A percentile compares a stretch with the other conserved stretches of the same genome.
Evolutionary conservation across 2,329 filamentous ascomycete genomes (phyloP).

Genomic region (Tricladium varicosporioides): DNA sequence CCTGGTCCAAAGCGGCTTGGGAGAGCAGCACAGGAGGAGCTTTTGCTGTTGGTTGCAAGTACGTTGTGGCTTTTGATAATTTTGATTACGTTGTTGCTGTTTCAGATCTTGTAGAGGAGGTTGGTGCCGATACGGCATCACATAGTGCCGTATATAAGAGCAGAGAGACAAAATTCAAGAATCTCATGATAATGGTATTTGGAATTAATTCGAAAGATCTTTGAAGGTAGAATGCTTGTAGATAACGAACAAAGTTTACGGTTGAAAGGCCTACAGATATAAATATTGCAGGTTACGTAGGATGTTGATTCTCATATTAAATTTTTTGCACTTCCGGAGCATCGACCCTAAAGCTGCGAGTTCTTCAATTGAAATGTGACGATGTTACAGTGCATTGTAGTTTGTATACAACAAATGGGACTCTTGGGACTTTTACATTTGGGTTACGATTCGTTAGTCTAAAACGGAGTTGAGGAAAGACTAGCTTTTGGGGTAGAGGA

Average conservation of each 20-base stretch:
- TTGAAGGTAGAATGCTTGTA: not conserved
- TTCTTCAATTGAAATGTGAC: not conserved
- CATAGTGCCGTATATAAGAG: not conserved
- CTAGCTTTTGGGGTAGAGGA: no score
- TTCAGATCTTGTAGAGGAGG: not conserved
- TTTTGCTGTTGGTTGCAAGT: not conserved
- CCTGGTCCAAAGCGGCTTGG: slow-evolving; percentile 3
- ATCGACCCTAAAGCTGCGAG: not conserved
- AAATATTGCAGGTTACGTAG: not conserved
- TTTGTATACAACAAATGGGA: not conserved
- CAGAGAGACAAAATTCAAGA: not conserved
- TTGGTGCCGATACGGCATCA: not conserved
- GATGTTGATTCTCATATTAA: not conserved
- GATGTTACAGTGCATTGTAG: not conserved
- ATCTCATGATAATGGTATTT: not conserved
- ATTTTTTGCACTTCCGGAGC: not conserved
- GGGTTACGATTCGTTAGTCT: not conserved
- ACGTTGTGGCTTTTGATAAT: not conserved
- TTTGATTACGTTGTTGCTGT: not conserved
- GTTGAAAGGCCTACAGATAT: not conserved
- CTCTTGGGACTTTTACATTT: not conserved
- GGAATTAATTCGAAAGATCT: not conserved
- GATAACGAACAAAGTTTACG: not conserved
- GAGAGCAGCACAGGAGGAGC: slow-evolving; percentile 6
- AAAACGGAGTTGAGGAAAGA: no score